phyloP scores from a whole-genome alignment of 2,329 filamentous ascomycete species.

The Colletotrichum sidae region DNA sequence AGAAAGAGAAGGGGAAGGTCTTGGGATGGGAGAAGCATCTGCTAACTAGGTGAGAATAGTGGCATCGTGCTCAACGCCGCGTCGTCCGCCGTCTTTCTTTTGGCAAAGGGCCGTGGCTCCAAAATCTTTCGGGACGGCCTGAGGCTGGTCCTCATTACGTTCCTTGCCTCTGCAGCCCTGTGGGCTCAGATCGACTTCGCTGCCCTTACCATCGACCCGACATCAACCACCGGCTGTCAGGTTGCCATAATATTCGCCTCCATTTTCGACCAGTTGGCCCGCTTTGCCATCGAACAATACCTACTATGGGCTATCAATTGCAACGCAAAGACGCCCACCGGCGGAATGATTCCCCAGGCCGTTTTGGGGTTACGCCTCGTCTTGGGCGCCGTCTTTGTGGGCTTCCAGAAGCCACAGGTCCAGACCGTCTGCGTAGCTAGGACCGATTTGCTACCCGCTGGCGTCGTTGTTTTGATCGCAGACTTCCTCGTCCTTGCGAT shows the following conservation, averaged over 20 bases:
- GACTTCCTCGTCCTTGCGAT: constrained; percentile 59
- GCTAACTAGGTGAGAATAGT: constrained; percentile 50
- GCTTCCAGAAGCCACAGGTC: constrained; percentile 64
- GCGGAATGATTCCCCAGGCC: constrained; percentile 57
- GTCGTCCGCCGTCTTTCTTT: constrained; percentile 58
- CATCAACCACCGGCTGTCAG: constrained; percentile 60
- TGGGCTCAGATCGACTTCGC: constrained; percentile 67
- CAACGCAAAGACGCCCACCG: constrained; percentile 49
- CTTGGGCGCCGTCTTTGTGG: constrained; percentile 66
- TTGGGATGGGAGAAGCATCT: constrained; percentile 19
- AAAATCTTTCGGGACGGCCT: constrained; percentile 66
- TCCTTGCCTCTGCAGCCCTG: constrained; percentile 61
- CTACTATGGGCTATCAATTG: constrained; percentile 62
- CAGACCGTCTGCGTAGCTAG: constrained; percentile 63
- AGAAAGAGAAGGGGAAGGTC: not conserved
- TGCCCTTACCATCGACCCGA: constrained; percentile 58
- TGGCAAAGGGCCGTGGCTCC: constrained; percentile 59
- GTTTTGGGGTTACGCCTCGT: constrained; percentile 61
- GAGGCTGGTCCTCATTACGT: constrained; percentile 73
- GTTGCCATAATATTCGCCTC: constrained; percentile 63
- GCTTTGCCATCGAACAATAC: constrained; percentile 65
- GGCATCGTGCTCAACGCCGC: constrained; percentile 67
- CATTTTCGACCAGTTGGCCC: constrained; percentile 67
- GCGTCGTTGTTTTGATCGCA: constrained; percentile 56
- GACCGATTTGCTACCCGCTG: constrained; percentile 57